Conservation (phyloP, 1,139 yeast genomes). For the Pichia sp. region DNA sequence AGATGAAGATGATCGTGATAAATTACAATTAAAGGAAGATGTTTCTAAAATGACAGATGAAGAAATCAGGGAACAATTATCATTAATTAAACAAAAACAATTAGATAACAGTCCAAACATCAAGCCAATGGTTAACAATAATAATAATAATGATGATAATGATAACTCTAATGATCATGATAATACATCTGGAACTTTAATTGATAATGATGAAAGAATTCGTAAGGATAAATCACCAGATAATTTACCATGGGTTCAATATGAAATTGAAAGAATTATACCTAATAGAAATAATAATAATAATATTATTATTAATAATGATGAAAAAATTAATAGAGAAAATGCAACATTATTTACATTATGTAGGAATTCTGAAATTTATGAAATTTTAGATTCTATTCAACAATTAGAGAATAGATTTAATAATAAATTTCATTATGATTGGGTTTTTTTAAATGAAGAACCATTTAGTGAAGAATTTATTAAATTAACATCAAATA, state of each 20-base stretch:
- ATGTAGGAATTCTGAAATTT: constrained; percentile 48
- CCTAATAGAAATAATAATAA: too few species aligned
- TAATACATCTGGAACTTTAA: constrained; percentile 19
- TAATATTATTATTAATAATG: neutral
- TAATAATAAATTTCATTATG: constrained; percentile 46
- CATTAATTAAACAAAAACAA: constrained; percentile 10
- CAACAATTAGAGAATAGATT: constrained; percentile 48
- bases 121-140: too few species aligned
- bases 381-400: constrained; percentile 41
- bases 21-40: neutral
- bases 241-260: constrained; percentile 12
- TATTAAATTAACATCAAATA: constrained; percentile 34
- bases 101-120: neutral
- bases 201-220: constrained; percentile 20
- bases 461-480: constrained; percentile 47
- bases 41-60: constrained; percentile 16
- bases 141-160: too few species aligned
- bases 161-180: too few species aligned
- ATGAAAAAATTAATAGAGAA: constrained; percentile 10
- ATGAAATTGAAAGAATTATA: constrained; percentile 14
- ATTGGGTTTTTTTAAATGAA: constrained; percentile 56
- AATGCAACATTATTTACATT: constrained; percentile 53
- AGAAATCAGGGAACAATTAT: constrained; percentile 15
- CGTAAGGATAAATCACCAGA: constrained; percentile 23
- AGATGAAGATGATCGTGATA: neutral